Evolutionary conservation across 148 eudicot species (phyloP).

Genomic region (Suaeda aralocaspica): DNA sequence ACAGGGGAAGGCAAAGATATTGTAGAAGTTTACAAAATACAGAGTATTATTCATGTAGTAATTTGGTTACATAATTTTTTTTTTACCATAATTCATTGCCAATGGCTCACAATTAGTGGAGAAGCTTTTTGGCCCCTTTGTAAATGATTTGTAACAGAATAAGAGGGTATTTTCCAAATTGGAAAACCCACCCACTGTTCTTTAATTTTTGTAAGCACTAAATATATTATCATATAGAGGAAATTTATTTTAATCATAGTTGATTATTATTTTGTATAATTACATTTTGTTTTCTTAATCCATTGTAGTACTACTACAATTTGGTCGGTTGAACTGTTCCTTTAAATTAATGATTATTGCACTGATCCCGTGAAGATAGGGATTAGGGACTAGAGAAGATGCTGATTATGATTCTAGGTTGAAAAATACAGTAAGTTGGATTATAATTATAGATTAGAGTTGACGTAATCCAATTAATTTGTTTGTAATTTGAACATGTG

Average conservation of each 20-base stretch:
- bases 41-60: constrained; percentile 20
- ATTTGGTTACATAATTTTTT: constrained; percentile 11
- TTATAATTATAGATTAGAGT: too few species aligned
- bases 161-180: constrained; percentile 28
- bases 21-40: constrained; percentile 26
- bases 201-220: constrained; percentile 31
- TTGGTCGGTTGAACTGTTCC: not conserved
- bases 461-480: constrained; percentile 21
- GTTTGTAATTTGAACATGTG: constrained; percentile 25
- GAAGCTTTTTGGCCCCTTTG: constrained; percentile 30
- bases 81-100: constrained; percentile 30
- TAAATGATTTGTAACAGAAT: constrained; percentile 36
- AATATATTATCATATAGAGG: constrained; percentile 7
- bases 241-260: constrained; percentile 12
- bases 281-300: not conserved
- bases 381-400: constrained; percentile 24
- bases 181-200: constrained; percentile 31
- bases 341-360: constrained; percentile 6
- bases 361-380: constrained; percentile 26
- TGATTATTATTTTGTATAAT: not conserved
- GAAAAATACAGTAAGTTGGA: too few species aligned
- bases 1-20: constrained; percentile 5
- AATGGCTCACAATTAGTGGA: constrained; percentile 20
- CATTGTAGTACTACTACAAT: not conserved
- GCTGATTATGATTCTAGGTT: constrained; percentile 28